Conservation (phyloP, 371 early-diverging fungal genomes). For the Rhizopus arrhizus region DNA sequence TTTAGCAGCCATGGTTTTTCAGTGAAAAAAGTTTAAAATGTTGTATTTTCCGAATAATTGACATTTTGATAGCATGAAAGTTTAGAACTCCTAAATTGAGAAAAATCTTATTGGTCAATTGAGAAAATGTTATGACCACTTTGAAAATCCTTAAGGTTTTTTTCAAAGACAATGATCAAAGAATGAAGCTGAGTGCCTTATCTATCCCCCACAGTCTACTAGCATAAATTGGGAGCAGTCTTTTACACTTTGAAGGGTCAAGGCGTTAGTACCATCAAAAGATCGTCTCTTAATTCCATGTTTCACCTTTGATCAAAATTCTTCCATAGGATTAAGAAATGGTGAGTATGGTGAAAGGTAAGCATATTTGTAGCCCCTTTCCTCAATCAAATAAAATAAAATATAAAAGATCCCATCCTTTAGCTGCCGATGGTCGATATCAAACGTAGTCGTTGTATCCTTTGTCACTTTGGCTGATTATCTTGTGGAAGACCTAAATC, state of each 20-base stretch:
- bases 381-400: background rate
- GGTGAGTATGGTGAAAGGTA: conserved; percentile 6
- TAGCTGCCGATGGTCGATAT: no score
- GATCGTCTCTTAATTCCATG: conserved; percentile 1
- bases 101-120: no score
- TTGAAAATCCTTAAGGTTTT: background rate
- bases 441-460: no score
- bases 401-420: no score
- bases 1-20: conserved; percentile 28
- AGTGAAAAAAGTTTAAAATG: no score
- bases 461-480: no score
- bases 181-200: background rate
- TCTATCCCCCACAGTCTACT: conserved; percentile 4
- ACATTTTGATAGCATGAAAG: no score
- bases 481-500: no score
- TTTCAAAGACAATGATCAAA: background rate
- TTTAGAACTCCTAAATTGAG: no score
- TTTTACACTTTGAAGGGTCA: conserved; percentile 6
- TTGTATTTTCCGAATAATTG: no score
- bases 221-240: background rate
- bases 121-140: no score
- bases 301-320: conserved; percentile 17
- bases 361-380: conserved; percentile 7
- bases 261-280: background rate
- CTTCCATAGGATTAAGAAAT: conserved; percentile 19